A percentile compares a stretch with the other conserved stretches of the same genome.
Conservation (phyloP, 345 rosid genomes). For the Alliaria petiolata region DNA sequence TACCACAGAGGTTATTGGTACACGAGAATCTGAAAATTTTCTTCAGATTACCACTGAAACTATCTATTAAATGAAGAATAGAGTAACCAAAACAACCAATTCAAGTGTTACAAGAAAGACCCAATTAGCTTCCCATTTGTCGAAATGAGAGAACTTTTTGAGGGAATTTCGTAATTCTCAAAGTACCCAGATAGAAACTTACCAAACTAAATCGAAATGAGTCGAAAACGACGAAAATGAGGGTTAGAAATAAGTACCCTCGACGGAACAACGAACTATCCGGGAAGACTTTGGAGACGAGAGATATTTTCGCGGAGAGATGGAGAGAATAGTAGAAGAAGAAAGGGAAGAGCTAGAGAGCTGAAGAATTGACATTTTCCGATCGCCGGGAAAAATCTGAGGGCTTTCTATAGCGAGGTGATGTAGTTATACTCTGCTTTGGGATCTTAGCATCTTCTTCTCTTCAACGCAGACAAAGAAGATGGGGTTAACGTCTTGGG, state of each 20-base stretch:
- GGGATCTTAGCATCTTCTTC: slow-evolving; percentile 19
- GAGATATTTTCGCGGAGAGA: slow-evolving; percentile 35
- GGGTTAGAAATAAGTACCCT: slow-evolving; percentile 38
- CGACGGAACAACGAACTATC: slow-evolving; percentile 54
- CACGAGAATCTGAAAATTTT: not conserved
- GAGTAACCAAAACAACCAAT: not conserved
- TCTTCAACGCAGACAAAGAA: slow-evolving; percentile 22
- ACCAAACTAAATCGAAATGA: not conserved
- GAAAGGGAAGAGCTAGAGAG: slow-evolving; percentile 37
- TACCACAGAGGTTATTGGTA: not conserved
- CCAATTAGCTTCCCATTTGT: not conserved
- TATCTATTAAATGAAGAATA: not conserved
- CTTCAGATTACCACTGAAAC: slow-evolving; percentile 3
- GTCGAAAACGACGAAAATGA: not conserved
- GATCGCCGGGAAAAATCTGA: not conserved
- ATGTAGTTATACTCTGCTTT: slow-evolving; percentile 8
- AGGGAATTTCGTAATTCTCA: not conserved
- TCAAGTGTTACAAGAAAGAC: not conserved
- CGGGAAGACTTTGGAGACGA: slow-evolving; percentile 40
- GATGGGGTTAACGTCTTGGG: slow-evolving; percentile 20
- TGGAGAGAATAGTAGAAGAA: slow-evolving; percentile 40
- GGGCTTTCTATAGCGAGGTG: not conserved
- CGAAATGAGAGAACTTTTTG: not conserved
- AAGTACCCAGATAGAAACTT: not conserved
- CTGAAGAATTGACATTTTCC: slow-evolving; percentile 28